Conservation (phyloP, 2,329 filamentous ascomycete genomes). For the Fonsecaea multimorphosa region DNA sequence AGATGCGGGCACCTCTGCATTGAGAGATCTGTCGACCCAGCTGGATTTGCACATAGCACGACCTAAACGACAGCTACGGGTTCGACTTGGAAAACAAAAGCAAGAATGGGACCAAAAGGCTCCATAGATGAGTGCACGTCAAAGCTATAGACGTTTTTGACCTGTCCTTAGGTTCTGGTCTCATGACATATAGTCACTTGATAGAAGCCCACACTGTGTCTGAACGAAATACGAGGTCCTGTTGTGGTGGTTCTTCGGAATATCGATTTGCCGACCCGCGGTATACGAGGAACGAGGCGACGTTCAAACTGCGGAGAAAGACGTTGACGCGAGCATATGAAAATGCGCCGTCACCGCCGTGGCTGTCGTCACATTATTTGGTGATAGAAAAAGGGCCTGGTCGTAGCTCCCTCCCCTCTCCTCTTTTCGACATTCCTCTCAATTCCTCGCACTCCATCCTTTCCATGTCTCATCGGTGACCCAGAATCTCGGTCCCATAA, state of each 20-base stretch:
- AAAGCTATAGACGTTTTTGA: not conserved
- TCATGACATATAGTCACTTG: not conserved
- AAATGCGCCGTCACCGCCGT: conserved; percentile 4
- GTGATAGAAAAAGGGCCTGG: not conserved
- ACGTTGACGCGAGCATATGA: conserved; percentile 13
- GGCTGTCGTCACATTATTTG: not conserved
- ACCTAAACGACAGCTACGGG: conserved; percentile 22
- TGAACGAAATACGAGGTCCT: conserved; percentile 34
- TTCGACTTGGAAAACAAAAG: conserved; percentile 11
- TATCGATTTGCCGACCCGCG: not conserved
- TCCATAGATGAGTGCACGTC: conserved; percentile 21
- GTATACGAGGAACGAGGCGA: conserved; percentile 1
- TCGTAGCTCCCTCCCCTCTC: not conserved
- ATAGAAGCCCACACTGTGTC: not conserved
- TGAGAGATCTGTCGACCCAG: conserved; percentile 14
- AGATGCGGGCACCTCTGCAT: conserved; percentile 18
- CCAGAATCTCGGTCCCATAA: conserved; percentile 35
- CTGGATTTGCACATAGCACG: conserved; percentile 27
- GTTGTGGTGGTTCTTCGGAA: not conserved
- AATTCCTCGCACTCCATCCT: conserved; percentile 7
- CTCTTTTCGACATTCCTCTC: not conserved
- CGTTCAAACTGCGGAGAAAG: conserved; percentile 3
- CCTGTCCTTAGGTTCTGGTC: not conserved
- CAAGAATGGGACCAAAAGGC: conserved; percentile 8
- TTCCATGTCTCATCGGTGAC: conserved; percentile 30